A percentile compares a stretch with the other conserved stretches of the same genome.
Evolutionary conservation across 164 flowering plant species (phyloP).

Genomic region (Liriodendron chinense): DNA sequence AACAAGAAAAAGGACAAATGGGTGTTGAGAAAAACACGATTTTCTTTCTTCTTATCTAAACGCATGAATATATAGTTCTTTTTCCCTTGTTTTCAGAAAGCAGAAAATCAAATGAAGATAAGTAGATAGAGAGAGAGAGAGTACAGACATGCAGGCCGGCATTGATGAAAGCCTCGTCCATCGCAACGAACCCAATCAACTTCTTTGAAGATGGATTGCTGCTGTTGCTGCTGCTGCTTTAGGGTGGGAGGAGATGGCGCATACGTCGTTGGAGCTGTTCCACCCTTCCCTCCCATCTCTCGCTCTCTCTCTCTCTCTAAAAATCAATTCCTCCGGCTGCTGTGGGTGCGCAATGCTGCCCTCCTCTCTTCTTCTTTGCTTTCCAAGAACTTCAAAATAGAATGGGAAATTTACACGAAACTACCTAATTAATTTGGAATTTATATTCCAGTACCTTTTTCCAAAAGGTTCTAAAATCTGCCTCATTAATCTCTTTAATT

Average conservation of each 20-base stretch:
- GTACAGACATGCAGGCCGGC: slow-evolving; percentile 84
- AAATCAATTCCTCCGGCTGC: not conserved
- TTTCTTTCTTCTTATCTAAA: not conserved
- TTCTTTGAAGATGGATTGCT: slow-evolving; percentile 38
- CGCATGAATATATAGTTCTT: not conserved
- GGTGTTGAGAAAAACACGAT: not conserved
- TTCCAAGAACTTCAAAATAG: no score
- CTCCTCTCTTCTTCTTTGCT: no score
- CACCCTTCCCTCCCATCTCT: slow-evolving; percentile 51
- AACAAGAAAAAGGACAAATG: not conserved
- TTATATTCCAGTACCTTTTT: no score
- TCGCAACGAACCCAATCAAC: slow-evolving; percentile 81
- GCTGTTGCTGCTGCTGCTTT: slow-evolving; percentile 19
- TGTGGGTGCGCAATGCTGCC: not conserved
- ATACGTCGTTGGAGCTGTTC: slow-evolving; percentile 53
- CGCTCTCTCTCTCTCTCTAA: not conserved
- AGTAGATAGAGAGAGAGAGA: slow-evolving; percentile 6
- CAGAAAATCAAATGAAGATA: slow-evolving; percentile 1
- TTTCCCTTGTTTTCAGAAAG: not conserved
- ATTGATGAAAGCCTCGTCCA: slow-evolving; percentile 79
- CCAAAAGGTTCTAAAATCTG: no score
- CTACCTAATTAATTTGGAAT: no score
- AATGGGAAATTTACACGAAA: no score
- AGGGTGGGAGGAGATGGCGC: slow-evolving; percentile 43
- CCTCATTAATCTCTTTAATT: no score